Conservation (phyloP, 768 basidiomycete genomes). For the Thelephora ganbajun region DNA sequence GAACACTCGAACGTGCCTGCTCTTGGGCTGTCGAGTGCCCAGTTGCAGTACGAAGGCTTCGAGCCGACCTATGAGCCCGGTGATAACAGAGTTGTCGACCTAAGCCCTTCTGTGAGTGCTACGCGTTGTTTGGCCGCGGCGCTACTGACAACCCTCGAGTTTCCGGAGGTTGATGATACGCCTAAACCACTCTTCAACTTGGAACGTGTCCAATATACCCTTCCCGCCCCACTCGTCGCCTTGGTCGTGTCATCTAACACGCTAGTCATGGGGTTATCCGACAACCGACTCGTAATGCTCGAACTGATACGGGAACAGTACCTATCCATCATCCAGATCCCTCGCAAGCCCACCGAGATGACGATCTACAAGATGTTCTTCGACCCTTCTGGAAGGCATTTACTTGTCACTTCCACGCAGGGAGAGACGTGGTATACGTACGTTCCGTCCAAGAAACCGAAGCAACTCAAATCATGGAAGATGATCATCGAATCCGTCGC, state of each 20-base stretch:
- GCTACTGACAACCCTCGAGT: too few species aligned
- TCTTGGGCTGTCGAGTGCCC: conserved; percentile 26
- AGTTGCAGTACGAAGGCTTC: conserved; percentile 78
- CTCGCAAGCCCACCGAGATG: conserved; percentile 63
- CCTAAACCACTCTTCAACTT: conserved; percentile 63
- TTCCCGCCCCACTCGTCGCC: conserved; percentile 71
- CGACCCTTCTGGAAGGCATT: conserved; percentile 87
- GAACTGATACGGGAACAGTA: conserved; percentile 82
- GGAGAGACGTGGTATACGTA: conserved; percentile 94
- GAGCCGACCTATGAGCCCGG: conserved; percentile 53
- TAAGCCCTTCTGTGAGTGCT: conserved; percentile 13
- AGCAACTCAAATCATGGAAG: conserved; percentile 65
- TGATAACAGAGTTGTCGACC: conserved; percentile 31
- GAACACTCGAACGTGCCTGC: conserved; percentile 61
- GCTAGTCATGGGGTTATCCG: conserved; percentile 70
- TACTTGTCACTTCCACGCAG: conserved; percentile 71
- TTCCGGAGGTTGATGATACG: too few species aligned
- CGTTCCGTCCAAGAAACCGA: conserved; percentile 68
- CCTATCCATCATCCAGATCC: conserved; percentile 67
- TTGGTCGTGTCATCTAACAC: conserved; percentile 80
- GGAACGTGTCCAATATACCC: conserved; percentile 78
- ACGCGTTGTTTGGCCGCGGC: too few species aligned
- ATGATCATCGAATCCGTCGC: conserved; percentile 84
- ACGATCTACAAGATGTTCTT: conserved; percentile 74
- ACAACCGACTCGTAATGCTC: conserved; percentile 73